These are phyloP conservation scores for Pseudogymnoascus sp. DNA, from an alignment of 2,329 filamentous ascomycete genomes.

Conservation along the genomic window DNA sequence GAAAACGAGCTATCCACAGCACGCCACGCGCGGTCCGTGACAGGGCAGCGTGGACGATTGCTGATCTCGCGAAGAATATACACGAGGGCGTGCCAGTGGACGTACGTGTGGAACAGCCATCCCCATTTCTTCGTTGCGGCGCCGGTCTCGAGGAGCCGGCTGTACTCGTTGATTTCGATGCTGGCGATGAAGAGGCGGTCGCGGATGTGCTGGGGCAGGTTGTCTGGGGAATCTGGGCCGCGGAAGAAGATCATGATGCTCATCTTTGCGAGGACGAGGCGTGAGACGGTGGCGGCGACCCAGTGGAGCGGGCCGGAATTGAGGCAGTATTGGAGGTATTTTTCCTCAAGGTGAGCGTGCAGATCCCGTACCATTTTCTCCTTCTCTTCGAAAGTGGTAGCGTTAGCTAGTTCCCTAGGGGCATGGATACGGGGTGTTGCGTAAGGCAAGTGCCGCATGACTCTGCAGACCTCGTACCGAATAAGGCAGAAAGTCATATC, in stretches of 20 bases:
- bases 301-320: slow-evolving; percentile 43
- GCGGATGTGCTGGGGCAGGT: slow-evolving; percentile 31
- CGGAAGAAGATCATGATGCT: slow-evolving; percentile 31
- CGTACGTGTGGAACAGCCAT: slow-evolving; percentile 38
- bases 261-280: slow-evolving; percentile 37
- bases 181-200: slow-evolving; percentile 34
- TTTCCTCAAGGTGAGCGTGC: slow-evolving; percentile 27
- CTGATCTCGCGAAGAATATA: slow-evolving; percentile 37
- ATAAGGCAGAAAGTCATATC: slow-evolving; percentile 36
- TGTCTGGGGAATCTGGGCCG: slow-evolving; percentile 25
- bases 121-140: slow-evolving; percentile 36
- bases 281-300: slow-evolving; percentile 41
- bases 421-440: slow-evolving; percentile 11
- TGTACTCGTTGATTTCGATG: slow-evolving; percentile 38
- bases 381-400: slow-evolving; percentile 27
- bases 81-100: slow-evolving; percentile 42
- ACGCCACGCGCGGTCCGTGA: slow-evolving; percentile 38
- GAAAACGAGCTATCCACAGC: slow-evolving; percentile 32
- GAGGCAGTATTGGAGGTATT: slow-evolving; percentile 32
- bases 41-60: slow-evolving; percentile 31
- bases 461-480: slow-evolving; percentile 31
- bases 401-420: slow-evolving; percentile 13
- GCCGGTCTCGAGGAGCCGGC: slow-evolving; percentile 34
- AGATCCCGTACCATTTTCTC: slow-evolving; percentile 28
- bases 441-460: slow-evolving; percentile 21